A percentile compares a stretch with the other conserved stretches of the same genome.
phyloP scores from a whole-genome alignment of 306 rosid genomes.

The Acacia crassicarpa region DNA sequence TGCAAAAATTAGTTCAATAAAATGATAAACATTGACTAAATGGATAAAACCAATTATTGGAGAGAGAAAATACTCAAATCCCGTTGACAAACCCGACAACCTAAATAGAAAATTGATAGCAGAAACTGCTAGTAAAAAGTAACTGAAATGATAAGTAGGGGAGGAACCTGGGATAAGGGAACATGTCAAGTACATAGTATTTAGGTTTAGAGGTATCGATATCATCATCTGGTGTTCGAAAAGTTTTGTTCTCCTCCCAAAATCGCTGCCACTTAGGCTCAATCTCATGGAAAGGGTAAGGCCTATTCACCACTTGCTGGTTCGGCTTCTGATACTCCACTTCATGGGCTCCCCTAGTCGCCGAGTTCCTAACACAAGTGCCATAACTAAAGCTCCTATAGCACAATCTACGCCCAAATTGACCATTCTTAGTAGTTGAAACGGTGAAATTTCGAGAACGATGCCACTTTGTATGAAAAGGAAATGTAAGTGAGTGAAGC shows the following conservation, averaged over 20 bases:
- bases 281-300: slow-evolving; percentile 76
- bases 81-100: not conserved
- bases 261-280: slow-evolving; percentile 89
- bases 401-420: slow-evolving; percentile 34
- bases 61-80: not conserved
- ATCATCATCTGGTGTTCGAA: slow-evolving; percentile 85
- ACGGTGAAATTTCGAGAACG: slow-evolving; percentile 36
- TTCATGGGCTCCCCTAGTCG: slow-evolving; percentile 29
- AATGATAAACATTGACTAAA: not conserved
- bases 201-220: slow-evolving; percentile 85
- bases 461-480: slow-evolving; percentile 25
- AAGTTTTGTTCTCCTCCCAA: slow-evolving; percentile 79
- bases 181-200: slow-evolving; percentile 91
- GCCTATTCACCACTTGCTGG: slow-evolving; percentile 41
- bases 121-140: not conserved
- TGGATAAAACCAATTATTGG: not conserved
- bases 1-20: slow-evolving; percentile 35
- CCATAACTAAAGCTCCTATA: slow-evolving; percentile 26
- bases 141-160: not conserved
- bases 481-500: slow-evolving; percentile 25
- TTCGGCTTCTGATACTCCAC: slow-evolving; percentile 38
- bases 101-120: not conserved
- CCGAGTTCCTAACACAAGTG: slow-evolving; percentile 32
- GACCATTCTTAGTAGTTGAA: slow-evolving; percentile 4
- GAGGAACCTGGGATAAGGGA: slow-evolving; percentile 92